phyloP scores from a whole-genome alignment of 331 rosid genomes.

The Malus hybrid region DNA sequence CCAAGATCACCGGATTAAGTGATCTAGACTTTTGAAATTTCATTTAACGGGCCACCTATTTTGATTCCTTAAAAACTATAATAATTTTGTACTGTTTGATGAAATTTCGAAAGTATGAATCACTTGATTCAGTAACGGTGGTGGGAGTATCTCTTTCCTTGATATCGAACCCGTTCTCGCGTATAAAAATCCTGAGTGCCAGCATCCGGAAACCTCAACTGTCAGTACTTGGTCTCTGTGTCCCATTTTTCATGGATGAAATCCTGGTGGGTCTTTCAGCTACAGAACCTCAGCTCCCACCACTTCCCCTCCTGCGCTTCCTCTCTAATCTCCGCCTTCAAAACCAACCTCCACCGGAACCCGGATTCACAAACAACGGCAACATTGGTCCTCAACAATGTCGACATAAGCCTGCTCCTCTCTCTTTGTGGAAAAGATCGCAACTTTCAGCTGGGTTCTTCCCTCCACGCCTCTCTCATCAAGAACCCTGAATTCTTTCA shows the following conservation, averaged over 20 bases:
- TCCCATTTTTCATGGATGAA: conserved; percentile 63
- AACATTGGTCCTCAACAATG: conserved; percentile 38
- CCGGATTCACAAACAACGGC: conserved; percentile 30
- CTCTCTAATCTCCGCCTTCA: conserved; percentile 26
- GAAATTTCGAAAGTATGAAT: no score
- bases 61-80: no score
- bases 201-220: no score
- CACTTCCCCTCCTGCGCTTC: conserved; percentile 29
- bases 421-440: conserved; percentile 51
- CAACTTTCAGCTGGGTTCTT: conserved; percentile 52
- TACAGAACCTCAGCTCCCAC: conserved; percentile 28
- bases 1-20: no score
- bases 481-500: conserved; percentile 28
- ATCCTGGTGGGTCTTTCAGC: conserved; percentile 45
- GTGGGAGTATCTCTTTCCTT: no score
- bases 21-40: no score
- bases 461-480: conserved; percentile 68
- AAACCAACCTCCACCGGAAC: conserved; percentile 20
- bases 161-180: no score
- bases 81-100: no score
- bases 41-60: no score
- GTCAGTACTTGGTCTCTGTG: neutral
- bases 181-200: no score
- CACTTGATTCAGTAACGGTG: no score
- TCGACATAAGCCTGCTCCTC: conserved; percentile 40